Percentiles rank a stretch among this genome's conserved stretches.
Evolutionary conservation across 78 protist species (phyloP).

Genomic region (Planoprotostelium fungivorum): DNA sequence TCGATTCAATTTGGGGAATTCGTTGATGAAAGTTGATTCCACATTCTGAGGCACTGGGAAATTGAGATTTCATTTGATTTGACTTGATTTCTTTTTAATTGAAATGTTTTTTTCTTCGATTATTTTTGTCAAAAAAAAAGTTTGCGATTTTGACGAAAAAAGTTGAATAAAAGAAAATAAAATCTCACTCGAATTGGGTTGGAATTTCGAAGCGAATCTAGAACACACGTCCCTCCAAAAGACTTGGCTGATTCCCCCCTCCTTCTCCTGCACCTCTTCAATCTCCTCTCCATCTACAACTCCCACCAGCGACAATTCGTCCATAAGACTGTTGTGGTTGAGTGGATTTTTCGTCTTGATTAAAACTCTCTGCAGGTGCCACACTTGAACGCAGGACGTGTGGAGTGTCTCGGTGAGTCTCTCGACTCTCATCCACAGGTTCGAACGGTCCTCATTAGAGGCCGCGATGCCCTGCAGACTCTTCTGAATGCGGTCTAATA

Average conservation of each 20-base stretch:
- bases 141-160: too few relatives aligned
- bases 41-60: slow-evolving; percentile 19
- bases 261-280: too few relatives aligned
- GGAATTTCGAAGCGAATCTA: not conserved
- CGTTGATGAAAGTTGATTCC: slow-evolving; percentile 35
- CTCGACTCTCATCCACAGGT: slow-evolving; percentile 34
- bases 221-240: not conserved
- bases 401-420: slow-evolving; percentile 21
- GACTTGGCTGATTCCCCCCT: too few relatives aligned
- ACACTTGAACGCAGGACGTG: slow-evolving; percentile 26
- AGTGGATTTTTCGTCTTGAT: slow-evolving; percentile 40
- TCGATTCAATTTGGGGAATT: slow-evolving; percentile 46
- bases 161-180: too few relatives aligned
- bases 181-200: not conserved
- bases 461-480: not conserved
- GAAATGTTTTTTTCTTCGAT: slow-evolving; percentile 28
- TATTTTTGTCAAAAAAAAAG: too few relatives aligned
- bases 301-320: not conserved
- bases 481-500: not conserved
- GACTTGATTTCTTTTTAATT: slow-evolving; percentile 20
- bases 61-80: slow-evolving; percentile 19
- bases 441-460: slow-evolving; percentile 7
- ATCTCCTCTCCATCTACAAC: too few relatives aligned
- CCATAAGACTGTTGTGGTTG: slow-evolving; percentile 35
- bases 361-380: slow-evolving; percentile 40